Evolutionary conservation across 805 yeast genomes (phyloP).

Genomic region (Zygosaccharomyces siamensis): DNA sequence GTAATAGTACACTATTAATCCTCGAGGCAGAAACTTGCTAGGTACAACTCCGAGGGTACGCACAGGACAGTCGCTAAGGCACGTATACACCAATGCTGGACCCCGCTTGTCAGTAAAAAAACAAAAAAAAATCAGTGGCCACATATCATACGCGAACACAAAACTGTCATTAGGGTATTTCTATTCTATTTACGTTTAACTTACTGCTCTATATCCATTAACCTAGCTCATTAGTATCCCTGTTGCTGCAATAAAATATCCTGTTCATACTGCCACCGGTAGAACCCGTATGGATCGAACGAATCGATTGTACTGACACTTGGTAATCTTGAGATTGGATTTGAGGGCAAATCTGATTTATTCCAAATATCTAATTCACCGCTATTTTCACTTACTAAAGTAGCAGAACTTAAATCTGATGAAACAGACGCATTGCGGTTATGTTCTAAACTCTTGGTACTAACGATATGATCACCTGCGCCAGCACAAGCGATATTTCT

Average conservation of each 20-base stretch:
- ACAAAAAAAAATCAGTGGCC: not conserved
- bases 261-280: slow-evolving; percentile 3
- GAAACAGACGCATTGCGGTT: slow-evolving; percentile 21
- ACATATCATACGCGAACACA: not conserved
- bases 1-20: too few relatives aligned
- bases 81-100: too few relatives aligned
- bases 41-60: too few relatives aligned
- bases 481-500: slow-evolving; percentile 7
- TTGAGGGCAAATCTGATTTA: not conserved
- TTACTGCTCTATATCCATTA: not conserved
- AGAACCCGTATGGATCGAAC: slow-evolving; percentile 1
- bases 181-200: slow-evolving; percentile 4
- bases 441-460: slow-evolving; percentile 16
- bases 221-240: not conserved
- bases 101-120: too few relatives aligned
- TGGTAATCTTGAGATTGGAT: slow-evolving; percentile 2
- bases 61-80: too few relatives aligned
- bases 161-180: slow-evolving; percentile 8
- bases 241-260: not conserved
- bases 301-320: slow-evolving; percentile 5
- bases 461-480: slow-evolving; percentile 3
- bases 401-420: slow-evolving; percentile 22
- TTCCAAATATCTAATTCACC: slow-evolving; percentile 8
- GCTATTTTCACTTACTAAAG: slow-evolving; percentile 13
- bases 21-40: too few relatives aligned